Percentiles rank a stretch among this genome's conserved stretches.
Evolutionary conservation across 108 stramenopile species (phyloP).

Genomic region (Bacterosira constricta): DNA sequence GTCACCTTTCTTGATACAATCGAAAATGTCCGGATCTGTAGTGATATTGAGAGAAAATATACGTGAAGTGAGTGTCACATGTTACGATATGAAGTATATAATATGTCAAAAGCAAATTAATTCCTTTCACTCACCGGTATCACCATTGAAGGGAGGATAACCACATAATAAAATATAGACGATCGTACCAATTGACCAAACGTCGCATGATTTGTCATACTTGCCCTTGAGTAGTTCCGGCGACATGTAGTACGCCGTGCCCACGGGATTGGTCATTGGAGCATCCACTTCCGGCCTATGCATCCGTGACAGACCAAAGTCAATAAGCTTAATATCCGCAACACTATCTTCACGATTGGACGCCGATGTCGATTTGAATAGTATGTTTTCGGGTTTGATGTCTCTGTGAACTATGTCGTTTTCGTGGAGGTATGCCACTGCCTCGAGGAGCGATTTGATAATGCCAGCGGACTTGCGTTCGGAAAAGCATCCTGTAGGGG

Average conservation of each 20-base stretch:
- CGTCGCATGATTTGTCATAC: slow-evolving; percentile 71
- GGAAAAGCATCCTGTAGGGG: slow-evolving; percentile 25
- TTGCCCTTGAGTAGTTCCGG: slow-evolving; percentile 61
- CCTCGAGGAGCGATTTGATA: slow-evolving; percentile 50
- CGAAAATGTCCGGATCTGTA: slow-evolving; percentile 82
- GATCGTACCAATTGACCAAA: slow-evolving; percentile 94
- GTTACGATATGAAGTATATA: no score
- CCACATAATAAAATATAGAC: slow-evolving; percentile 91
- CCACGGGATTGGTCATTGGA: slow-evolving; percentile 27
- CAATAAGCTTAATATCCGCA: slow-evolving; percentile 52
- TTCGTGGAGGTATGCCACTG: slow-evolving; percentile 58
- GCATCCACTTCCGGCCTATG: slow-evolving; percentile 8
- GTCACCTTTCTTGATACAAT: slow-evolving; percentile 55
- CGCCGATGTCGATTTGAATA: slow-evolving; percentile 18
- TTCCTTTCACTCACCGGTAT: no score
- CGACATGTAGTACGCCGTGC: slow-evolving; percentile 65
- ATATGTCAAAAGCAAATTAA: no score
- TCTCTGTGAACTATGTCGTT: slow-evolving; percentile 69
- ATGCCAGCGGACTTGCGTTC: slow-evolving; percentile 51
- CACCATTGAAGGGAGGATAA: slow-evolving; percentile 97
- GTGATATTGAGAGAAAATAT: no score
- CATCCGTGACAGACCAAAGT: slow-evolving; percentile 58
- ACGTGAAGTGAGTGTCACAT: no score
- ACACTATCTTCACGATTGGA: no score
- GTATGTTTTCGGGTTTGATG: slow-evolving; percentile 73